Conservation (phyloP, 1,284 basidiomycete genomes). For the Apiotrichum gracile region DNA sequence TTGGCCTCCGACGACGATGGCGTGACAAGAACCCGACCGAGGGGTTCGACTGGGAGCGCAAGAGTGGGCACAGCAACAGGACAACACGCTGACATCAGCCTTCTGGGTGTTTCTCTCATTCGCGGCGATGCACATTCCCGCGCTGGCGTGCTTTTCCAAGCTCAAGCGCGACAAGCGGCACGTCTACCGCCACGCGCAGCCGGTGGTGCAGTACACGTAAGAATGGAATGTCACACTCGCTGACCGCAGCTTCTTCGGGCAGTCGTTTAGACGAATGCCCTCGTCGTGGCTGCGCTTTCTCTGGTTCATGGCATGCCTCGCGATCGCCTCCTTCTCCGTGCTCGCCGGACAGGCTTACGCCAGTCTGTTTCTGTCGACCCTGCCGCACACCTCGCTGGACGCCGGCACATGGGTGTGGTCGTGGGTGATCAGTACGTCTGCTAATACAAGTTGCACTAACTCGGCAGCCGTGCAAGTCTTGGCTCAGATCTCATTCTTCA, state of each 20-base stretch:
- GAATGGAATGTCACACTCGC: neutral
- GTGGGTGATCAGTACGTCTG: slow-evolving; percentile 50
- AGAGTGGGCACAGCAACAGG: slow-evolving; percentile 42
- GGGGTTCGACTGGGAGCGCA: slow-evolving; percentile 54
- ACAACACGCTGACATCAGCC: slow-evolving; percentile 21
- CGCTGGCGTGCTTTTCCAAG: slow-evolving; percentile 49
- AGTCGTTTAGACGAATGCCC: slow-evolving; percentile 49
- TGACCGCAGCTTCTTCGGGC: slow-evolving; percentile 46
- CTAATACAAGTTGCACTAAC: neutral
- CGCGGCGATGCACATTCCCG: slow-evolving; percentile 54
- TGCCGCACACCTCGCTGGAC: slow-evolving; percentile 54
- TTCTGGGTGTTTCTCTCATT: slow-evolving; percentile 55
- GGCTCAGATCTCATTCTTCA: slow-evolving; percentile 49
- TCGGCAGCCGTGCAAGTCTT: slow-evolving; percentile 48
- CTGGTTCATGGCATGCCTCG: slow-evolving; percentile 55
- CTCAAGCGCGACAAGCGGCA: slow-evolving; percentile 46
- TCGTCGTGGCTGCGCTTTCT: slow-evolving; percentile 53
- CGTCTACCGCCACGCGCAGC: slow-evolving; percentile 32
- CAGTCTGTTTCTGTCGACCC: slow-evolving; percentile 52
- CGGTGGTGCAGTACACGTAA: slow-evolving; percentile 12
- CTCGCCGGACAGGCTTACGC: slow-evolving; percentile 57
- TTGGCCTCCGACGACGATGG: slow-evolving; percentile 34
- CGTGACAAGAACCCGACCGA: slow-evolving; percentile 23
- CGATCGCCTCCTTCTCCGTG: slow-evolving; percentile 52
- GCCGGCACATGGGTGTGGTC: slow-evolving; percentile 55